Base-by-base conservation (phyloP, 768 basidiomycete species). In the Cubamyces lactineus region DNA sequence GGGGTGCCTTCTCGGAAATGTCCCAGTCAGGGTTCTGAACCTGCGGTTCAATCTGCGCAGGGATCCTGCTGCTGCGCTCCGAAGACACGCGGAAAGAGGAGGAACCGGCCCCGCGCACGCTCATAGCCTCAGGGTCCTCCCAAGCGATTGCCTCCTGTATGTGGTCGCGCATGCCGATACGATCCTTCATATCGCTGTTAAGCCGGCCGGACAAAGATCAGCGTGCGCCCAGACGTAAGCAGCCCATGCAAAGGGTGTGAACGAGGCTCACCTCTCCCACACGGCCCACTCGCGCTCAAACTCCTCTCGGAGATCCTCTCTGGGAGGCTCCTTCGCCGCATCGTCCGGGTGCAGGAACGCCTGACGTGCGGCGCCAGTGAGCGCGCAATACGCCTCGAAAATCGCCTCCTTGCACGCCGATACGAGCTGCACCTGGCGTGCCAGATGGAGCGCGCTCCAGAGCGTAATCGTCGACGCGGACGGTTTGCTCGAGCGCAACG, bases 171-270 rank as follows among this genome's bases (percentile, higher is more conserved):
- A 90, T 82, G 50, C 80, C 79, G 46, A 88, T 86, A 13, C 89
- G 86, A 66, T 89, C 87, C 43, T 77, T 77, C 91, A 92, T 92
- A 63, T 92, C 90, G 65, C 90, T 92, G 60, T 30, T 15, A 48
- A 11, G 26, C 28, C 23, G 17, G 26, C 28, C 23, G 26, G 21
- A 9, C 9, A 19, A 13, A 17, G 21, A 34, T 5, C 23, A 17
- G 28, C 17, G 23, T 15, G 23, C 43, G 21, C 42, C 5, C 61
- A 47, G 60, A 24, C 54, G 46, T 6, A 46, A 9, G 23, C 41
- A 64, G 15, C 40, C 52, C 68, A n/a, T 4, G 26, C 24, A 17
- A 11, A 64, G 61, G n/a, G 30, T 39, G 6, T 65, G 47, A 51
- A 26, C 3, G 15, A 12, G 16, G 72, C 86, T 70, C 50, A 91